Evolutionary conservation across 805 yeast species (phyloP).

Genomic region (Ogataea degrootiae): DNA sequence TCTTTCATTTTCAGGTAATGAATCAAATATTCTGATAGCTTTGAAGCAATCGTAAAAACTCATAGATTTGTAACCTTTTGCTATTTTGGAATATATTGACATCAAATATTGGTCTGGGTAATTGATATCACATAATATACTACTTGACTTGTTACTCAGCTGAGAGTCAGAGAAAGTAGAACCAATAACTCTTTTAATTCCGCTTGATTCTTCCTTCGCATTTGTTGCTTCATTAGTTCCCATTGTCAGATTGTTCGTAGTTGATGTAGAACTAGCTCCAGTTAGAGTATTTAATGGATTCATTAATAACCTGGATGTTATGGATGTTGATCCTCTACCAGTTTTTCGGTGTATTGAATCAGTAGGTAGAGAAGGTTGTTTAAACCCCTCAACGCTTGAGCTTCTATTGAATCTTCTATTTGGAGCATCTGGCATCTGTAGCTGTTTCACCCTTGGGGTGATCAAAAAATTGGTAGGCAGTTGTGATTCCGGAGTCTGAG

Average conservation of each 20-base stretch:
- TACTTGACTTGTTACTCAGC: slow-evolving; percentile 15
- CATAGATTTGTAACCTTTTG: slow-evolving; percentile 57
- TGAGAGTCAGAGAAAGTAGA: slow-evolving; percentile 14
- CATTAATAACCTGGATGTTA: slow-evolving; percentile 27
- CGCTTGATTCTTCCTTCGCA: slow-evolving; percentile 11
- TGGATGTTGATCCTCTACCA: slow-evolving; percentile 20
- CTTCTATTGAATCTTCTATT: slow-evolving; percentile 30
- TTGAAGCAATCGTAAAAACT: slow-evolving; percentile 69
- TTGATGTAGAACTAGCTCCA: slow-evolving; percentile 19
- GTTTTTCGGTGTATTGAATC: slow-evolving; percentile 24
- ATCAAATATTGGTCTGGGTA: slow-evolving; percentile 37
- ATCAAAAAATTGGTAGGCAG: slow-evolving; percentile 21
- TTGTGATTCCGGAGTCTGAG: slow-evolving; percentile 24
- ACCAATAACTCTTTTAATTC: slow-evolving; percentile 22
- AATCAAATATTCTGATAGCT: slow-evolving; percentile 65
- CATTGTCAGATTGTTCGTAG: slow-evolving; percentile 10
- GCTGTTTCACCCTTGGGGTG: slow-evolving; percentile 38
- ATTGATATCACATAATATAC: not conserved
- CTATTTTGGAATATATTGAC: slow-evolving; percentile 47
- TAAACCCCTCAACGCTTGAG: slow-evolving; percentile 18
- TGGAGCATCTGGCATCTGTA: slow-evolving; percentile 36
- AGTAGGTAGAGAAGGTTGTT: slow-evolving; percentile 22
- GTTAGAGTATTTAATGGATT: slow-evolving; percentile 22
- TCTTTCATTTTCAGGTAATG: slow-evolving; percentile 58
- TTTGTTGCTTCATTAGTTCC: slow-evolving; percentile 3